phyloP scores from a whole-genome alignment of 805 yeast species.

The Saturnispora sekii region DNA sequence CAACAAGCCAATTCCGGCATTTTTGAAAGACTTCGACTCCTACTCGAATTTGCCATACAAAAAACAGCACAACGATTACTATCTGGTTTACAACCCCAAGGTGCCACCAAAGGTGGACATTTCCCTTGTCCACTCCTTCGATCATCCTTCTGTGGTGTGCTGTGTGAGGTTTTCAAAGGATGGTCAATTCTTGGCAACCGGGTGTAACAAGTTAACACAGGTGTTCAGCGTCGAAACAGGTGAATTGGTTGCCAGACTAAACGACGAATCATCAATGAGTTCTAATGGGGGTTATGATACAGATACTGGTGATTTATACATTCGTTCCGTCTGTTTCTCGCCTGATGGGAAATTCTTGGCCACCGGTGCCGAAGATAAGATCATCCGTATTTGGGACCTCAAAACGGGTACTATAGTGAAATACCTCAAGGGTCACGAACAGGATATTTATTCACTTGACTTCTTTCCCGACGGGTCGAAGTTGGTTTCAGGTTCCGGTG shows the following conservation, averaged over 20 bases:
- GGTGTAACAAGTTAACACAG: slow-evolving; percentile 93
- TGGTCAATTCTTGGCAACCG: slow-evolving; percentile 91
- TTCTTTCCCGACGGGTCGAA: slow-evolving; percentile 91
- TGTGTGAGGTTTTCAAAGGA: slow-evolving; percentile 89
- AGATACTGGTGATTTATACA: slow-evolving; percentile 76
- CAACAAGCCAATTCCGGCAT: slow-evolving; percentile 73
- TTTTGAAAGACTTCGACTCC: slow-evolving; percentile 70
- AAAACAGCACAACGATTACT: slow-evolving; percentile 77
- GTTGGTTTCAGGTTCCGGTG: slow-evolving; percentile 93
- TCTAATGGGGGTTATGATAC: slow-evolving; percentile 40
- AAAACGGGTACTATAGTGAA: slow-evolving; percentile 75
- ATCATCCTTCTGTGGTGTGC: slow-evolving; percentile 92
- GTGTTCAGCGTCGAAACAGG: slow-evolving; percentile 91
- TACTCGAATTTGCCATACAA: slow-evolving; percentile 66
- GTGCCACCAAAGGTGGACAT: slow-evolving; percentile 70
- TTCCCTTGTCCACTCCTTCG: slow-evolving; percentile 79
- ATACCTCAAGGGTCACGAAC: slow-evolving; percentile 89
- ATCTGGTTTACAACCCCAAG: slow-evolving; percentile 83
- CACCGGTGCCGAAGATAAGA: slow-evolving; percentile 86
- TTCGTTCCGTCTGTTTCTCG: slow-evolving; percentile 90
- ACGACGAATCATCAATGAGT: slow-evolving; percentile 60
- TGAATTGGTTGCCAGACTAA: slow-evolving; percentile 73
- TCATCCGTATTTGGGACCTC: slow-evolving; percentile 94
- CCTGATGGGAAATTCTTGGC: slow-evolving; percentile 92
- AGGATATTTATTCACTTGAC: slow-evolving; percentile 92